Evolutionary conservation across 805 yeast genomes (phyloP).

Genomic region (Hyphopichia homilentoma): DNA sequence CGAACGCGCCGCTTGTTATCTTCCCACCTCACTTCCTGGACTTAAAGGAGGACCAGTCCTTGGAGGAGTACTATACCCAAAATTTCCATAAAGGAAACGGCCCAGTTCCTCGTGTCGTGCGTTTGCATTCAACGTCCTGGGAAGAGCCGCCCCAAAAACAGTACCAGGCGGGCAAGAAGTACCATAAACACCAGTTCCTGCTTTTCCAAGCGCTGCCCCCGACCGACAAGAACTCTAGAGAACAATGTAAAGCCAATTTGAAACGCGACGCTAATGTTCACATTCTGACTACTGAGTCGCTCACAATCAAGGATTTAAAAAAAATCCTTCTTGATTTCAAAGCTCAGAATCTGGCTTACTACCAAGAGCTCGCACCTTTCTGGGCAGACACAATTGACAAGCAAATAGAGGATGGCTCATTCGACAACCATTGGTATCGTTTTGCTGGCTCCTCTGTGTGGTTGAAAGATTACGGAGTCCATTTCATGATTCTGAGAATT

Average conservation of each 20-base stretch:
- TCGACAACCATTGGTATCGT: constrained; percentile 9
- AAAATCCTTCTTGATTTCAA: too few species aligned
- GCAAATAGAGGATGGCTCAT: constrained; percentile 5
- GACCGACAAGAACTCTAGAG: neutral
- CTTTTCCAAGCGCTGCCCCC: constrained; percentile 1
- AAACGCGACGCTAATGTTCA: neutral
- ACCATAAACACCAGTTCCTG: neutral
- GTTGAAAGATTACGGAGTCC: constrained; percentile 13
- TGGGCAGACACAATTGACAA: constrained; percentile 3
- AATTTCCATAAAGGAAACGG: too few species aligned
- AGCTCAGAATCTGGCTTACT: constrained; percentile 3
- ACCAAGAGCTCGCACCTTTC: constrained; percentile 3
- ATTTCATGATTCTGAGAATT: constrained; percentile 11
- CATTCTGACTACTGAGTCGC: neutral
- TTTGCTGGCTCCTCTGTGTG: constrained; percentile 13
- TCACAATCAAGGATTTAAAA: too few species aligned
- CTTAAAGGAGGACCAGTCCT: too few species aligned
- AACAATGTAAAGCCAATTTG: neutral
- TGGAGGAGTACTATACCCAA: too few species aligned
- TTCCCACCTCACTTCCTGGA: too few species aligned
- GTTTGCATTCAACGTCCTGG: too few species aligned
- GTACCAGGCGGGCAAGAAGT: too few species aligned
- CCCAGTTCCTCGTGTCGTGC: too few species aligned
- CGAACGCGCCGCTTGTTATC: too few species aligned
- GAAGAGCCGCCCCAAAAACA: too few species aligned